phyloP scores from a whole-genome alignment of 768 basidiomycete genomes.

The Auriscalpium vulgare region DNA sequence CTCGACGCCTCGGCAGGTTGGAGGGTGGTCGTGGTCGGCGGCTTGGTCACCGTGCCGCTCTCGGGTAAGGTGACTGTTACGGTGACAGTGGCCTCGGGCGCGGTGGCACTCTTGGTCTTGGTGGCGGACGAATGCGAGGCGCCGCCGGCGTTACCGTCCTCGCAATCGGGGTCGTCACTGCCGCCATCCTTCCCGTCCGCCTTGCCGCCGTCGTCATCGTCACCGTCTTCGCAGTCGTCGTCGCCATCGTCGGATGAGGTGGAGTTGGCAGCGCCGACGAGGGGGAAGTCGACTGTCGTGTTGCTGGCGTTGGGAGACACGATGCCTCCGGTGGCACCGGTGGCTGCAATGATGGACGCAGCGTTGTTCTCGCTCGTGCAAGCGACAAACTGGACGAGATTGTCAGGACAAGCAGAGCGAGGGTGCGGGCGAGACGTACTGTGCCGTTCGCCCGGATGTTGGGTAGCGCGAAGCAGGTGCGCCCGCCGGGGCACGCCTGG shows the following conservation, averaged over 20 bases:
- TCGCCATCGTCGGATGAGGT: background rate
- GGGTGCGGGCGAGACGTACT: slow-evolving; percentile 24
- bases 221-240: background rate
- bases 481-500: slow-evolving; percentile 27
- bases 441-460: slow-evolving; percentile 33
- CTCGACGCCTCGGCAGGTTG: slow-evolving; percentile 35
- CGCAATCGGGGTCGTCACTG: background rate
- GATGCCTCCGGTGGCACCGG: slow-evolving; percentile 39
- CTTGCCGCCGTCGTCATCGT: background rate
- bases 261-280: slow-evolving; percentile 3
- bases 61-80: slow-evolving; percentile 15
- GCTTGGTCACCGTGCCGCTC: slow-evolving; percentile 20
- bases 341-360: slow-evolving; percentile 34
- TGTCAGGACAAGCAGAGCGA: background rate
- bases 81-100: slow-evolving; percentile 20
- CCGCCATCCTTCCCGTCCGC: slow-evolving; percentile 3
- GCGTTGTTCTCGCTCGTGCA: slow-evolving; percentile 48
- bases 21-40: slow-evolving; percentile 34
- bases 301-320: slow-evolving; percentile 21
- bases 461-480: slow-evolving; percentile 48
- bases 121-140: slow-evolving; percentile 17
- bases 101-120: slow-evolving; percentile 23
- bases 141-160: background rate
- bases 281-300: slow-evolving; percentile 16
- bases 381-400: slow-evolving; percentile 29